These are phyloP conservation scores for Salvia splendens DNA, from an alignment of 257 asterid species.

Conservation along the genomic window DNA sequence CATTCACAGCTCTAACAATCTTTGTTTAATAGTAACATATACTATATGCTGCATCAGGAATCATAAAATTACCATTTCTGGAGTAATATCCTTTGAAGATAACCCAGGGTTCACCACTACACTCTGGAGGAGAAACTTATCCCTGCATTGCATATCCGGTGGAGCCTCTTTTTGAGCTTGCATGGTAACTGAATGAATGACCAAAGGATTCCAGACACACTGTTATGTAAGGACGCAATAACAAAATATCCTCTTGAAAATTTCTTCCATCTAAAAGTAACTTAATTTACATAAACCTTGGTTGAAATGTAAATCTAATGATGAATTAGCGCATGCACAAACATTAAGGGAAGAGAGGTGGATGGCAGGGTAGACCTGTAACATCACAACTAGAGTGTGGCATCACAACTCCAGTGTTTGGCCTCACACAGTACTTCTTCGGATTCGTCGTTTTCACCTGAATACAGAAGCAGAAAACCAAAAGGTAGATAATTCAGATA, in stretches of 20 bases:
- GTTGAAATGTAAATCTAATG: constrained; percentile 3
- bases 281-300: constrained; percentile 12
- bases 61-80: constrained; percentile 55
- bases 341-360: not conserved
- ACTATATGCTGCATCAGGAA: constrained; percentile 3
- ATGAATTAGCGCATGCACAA: not conserved
- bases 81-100: constrained; percentile 60
- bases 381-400: constrained; percentile 58
- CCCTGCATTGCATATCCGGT: constrained; percentile 72
- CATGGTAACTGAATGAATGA: constrained; percentile 59
- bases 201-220: constrained; percentile 25
- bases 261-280: constrained; percentile 10
- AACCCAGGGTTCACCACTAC: constrained; percentile 54
- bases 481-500: constrained; percentile 15
- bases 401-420: constrained; percentile 63
- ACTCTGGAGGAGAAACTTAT: constrained; percentile 76
- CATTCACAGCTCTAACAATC: constrained; percentile 8
- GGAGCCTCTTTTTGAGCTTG: constrained; percentile 88
- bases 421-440: constrained; percentile 71
- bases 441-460: constrained; percentile 82
- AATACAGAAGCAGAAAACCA: constrained; percentile 14
- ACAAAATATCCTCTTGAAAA: not conserved
- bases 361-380: constrained; percentile 37
- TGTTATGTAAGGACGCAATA: not conserved
- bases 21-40: constrained; percentile 4